A percentile compares a stretch with the other conserved stretches of the same genome.
Conservation (phyloP, 257 asterid species). For the Gentiana straminea region DNA sequence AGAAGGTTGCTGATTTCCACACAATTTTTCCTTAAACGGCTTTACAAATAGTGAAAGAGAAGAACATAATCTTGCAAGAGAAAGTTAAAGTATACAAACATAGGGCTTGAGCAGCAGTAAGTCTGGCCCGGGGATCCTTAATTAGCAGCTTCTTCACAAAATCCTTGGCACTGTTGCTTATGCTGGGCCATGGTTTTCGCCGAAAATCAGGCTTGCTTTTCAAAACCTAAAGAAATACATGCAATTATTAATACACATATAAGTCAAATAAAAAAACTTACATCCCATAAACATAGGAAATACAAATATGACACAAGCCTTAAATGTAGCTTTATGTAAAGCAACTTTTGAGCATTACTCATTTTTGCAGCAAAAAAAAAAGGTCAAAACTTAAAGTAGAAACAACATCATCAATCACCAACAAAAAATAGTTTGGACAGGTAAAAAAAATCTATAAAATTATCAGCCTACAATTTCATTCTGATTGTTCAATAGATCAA, state of each 20-base stretch:
- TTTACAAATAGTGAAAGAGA: not conserved
- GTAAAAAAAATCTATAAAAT: no score
- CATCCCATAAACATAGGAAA: not conserved
- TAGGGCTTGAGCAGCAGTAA: slow-evolving; percentile 92
- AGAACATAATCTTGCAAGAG: no score
- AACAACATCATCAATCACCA: no score
- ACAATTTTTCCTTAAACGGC: not conserved
- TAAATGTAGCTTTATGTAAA: not conserved
- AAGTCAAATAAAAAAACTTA: no score
- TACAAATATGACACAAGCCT: not conserved
- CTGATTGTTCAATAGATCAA: no score
- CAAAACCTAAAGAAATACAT: slow-evolving; percentile 35
- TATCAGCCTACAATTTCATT: no score
- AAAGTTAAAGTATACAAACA: slow-evolving; percentile 37
- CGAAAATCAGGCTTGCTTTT: slow-evolving; percentile 87
- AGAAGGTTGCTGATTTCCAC: no score
- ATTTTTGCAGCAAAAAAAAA: no score
- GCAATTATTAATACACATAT: slow-evolving; percentile 5
- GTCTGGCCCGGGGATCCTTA: slow-evolving; percentile 89
- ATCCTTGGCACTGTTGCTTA: slow-evolving; percentile 83
- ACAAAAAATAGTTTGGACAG: no score
- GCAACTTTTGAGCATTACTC: not conserved
- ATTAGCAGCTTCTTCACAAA: slow-evolving; percentile 78
- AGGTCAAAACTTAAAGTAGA: no score
- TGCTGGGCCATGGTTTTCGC: slow-evolving; percentile 93